Evolutionary conservation across 2,329 filamentous ascomycete species (phyloP), one percentile per base, ranked within the genome.

Genomic region (Epicoccum sorghinum): DNA sequence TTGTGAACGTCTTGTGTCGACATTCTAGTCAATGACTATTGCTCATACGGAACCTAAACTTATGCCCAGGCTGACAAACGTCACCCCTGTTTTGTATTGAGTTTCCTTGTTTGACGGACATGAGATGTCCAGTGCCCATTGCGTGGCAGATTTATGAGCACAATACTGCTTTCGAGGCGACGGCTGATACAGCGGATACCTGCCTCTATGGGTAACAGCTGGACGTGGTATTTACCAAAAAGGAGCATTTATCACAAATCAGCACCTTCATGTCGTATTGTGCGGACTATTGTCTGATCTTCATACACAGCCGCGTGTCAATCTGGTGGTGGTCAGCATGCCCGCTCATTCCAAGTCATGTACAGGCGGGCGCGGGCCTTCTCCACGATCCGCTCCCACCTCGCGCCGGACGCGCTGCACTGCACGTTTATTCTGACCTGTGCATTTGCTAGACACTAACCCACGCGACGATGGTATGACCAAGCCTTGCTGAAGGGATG

Each of bases 371-470:
- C 62, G 52, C 52, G 52, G 52, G 52, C 52, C 52, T 64, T 66
- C 66, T 65, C 67, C 65, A 70, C 70, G 69, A 74, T 70, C 70
- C 70, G 68, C 65, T 65, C 64, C 63, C 71, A 72, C 69, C 69
- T 69, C 68, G 71, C 70, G 70, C 70, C 69, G 65, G 72, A 50
- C 50, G 52, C 52, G 37, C 62, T 74, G 72, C 71, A 61, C 71
- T 74, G 71, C 72, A 73, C 70, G 67, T 72, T 74, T 74, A 74
- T 72, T 73, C 71, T 62, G 65, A 70, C 66, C 64, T 70, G 64
- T 71, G 71, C 70, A 73, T 68, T 57, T 64, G 57, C 64, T 66
- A 66, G 60, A 62, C 59, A 64, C 42, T 61, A 47, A 61, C 56
- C 68, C 72, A 74, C 72, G 72, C 69, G 72, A 64, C 56, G 50